Evolutionary conservation across 2,329 filamentous ascomycete genomes (phyloP), one percentile per base, ranked within the genome.

Genomic region (Aspergillus floridensis): DNA sequence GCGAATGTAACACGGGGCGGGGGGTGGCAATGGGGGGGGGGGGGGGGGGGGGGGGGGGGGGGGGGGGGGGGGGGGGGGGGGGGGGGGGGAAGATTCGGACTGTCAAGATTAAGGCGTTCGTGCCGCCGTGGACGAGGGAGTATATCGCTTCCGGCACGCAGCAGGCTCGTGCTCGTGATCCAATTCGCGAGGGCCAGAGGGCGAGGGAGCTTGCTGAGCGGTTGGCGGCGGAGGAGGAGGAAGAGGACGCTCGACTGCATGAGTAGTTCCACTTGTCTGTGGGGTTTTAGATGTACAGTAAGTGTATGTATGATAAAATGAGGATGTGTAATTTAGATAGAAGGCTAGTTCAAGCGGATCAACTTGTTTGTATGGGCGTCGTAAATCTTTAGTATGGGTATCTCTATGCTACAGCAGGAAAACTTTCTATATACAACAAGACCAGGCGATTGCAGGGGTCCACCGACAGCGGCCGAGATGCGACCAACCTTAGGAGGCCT

Each of bases 41-140:
- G n/a, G n/a, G n/a, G n/a, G n/a, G n/a, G n/a, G n/a, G n/a, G n/a
- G n/a, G n/a, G n/a, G n/a, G n/a, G n/a, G n/a, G n/a, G n/a, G n/a
- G n/a, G n/a, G n/a, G n/a, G n/a, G n/a, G n/a, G n/a, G n/a, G n/a
- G n/a, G n/a, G n/a, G n/a, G n/a, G n/a, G n/a, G 7, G 7, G 7
- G 26, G 10, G 26, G 7, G 26, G 7, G 26, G 6, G 7, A 29
- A 70, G 32, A 68, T 70, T 11, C 73, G 77, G 49, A 80, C 81
- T 49, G 78, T 85, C 16, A 84, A 82, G 66, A 70, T 92, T 38
- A 92, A 90, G 79, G 91, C 93, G 0, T 90, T 96, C 75, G 87
- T 97, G 66, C 92, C 93, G 0, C 81, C 86, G 46, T 98, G 93
- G 93, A 76, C 83, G 21, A 77, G 79, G 60, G 66, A 81, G 67